Evolutionary conservation across 768 basidiomycete species (phyloP).

Genomic region (Dacryopinax primogenitus): DNA sequence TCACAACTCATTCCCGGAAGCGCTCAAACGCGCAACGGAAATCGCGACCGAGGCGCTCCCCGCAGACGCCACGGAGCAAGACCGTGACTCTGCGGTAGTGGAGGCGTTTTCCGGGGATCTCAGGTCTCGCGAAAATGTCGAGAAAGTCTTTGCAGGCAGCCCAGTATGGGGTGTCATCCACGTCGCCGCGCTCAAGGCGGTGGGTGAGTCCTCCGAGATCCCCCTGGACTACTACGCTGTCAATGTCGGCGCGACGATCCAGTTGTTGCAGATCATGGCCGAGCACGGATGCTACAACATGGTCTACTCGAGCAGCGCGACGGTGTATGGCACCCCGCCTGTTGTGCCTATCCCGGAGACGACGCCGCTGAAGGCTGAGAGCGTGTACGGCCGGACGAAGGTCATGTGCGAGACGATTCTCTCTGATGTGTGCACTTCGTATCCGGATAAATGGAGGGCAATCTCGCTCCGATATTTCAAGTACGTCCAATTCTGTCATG

Average conservation of each 20-base stretch:
- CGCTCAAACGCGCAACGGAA: constrained; percentile 63
- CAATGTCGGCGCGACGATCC: constrained; percentile 82
- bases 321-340: constrained; percentile 92
- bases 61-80: constrained; percentile 46
- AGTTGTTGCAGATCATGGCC: constrained; percentile 73
- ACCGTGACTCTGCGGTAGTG: constrained; percentile 59
- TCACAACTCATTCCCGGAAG: constrained; percentile 73
- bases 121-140: constrained; percentile 55
- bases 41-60: constrained; percentile 67
- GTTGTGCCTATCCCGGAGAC: constrained; percentile 87
- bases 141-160: constrained; percentile 65
- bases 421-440: constrained; percentile 73
- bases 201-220: constrained; percentile 89
- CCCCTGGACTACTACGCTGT: constrained; percentile 88
- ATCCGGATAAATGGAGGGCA: constrained; percentile 57
- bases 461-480: constrained; percentile 96
- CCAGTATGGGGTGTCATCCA: constrained; percentile 96
- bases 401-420: constrained; percentile 85
- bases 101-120: constrained; percentile 62
- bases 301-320: constrained; percentile 96
- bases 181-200: constrained; percentile 92
- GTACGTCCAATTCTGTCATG: constrained; percentile 32
- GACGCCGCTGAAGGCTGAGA: constrained; percentile 74
- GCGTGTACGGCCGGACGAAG: constrained; percentile 94
- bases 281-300: constrained; percentile 73